These are phyloP conservation scores for Fusarium acutatum DNA, from an alignment of 2,329 filamentous ascomycete genomes.

Conservation along the genomic window DNA sequence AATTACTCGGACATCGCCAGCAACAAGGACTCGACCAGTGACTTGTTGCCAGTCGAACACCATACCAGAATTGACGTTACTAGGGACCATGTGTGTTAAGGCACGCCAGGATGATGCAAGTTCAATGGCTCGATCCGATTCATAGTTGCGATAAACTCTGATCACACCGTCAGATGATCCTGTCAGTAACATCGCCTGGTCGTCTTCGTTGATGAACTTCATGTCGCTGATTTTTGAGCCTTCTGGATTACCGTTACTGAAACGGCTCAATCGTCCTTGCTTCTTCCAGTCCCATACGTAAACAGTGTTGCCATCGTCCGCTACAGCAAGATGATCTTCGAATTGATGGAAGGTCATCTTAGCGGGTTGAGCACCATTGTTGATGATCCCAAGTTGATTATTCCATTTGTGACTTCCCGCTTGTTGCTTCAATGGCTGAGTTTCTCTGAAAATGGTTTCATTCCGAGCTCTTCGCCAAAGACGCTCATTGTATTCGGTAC, in stretches of 20 bases:
- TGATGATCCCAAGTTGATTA: slow-evolving; percentile 81
- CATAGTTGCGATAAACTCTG: slow-evolving; percentile 92
- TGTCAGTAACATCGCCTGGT: slow-evolving; percentile 92
- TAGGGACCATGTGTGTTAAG: slow-evolving; percentile 90
- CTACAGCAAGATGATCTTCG: slow-evolving; percentile 92
- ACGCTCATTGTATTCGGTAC: slow-evolving; percentile 93
- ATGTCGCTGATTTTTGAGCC: slow-evolving; percentile 94
- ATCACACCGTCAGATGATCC: slow-evolving; percentile 95
- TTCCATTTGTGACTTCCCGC: slow-evolving; percentile 90
- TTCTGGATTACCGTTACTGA: slow-evolving; percentile 92
- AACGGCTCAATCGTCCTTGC: slow-evolving; percentile 77
- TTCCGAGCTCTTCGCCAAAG: slow-evolving; percentile 94
- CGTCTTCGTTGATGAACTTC: slow-evolving; percentile 98
- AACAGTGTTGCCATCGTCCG: slow-evolving; percentile 91
- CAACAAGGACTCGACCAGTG: slow-evolving; percentile 93
- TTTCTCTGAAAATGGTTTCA: slow-evolving; percentile 89
- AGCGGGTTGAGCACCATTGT: slow-evolving; percentile 87
- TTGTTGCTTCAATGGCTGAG: slow-evolving; percentile 90
- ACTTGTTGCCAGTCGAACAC: slow-evolving; percentile 99
- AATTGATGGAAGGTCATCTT: slow-evolving; percentile 99
- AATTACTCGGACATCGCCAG: slow-evolving; percentile 94
- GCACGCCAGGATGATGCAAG: slow-evolving; percentile 92
- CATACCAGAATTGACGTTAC: slow-evolving; percentile 92
- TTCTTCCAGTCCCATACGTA: slow-evolving; percentile 94
- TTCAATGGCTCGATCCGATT: slow-evolving; percentile 77